phyloP scores from a whole-genome alignment of 805 yeast genomes.

The Wickerhamiella sergipiensis region DNA sequence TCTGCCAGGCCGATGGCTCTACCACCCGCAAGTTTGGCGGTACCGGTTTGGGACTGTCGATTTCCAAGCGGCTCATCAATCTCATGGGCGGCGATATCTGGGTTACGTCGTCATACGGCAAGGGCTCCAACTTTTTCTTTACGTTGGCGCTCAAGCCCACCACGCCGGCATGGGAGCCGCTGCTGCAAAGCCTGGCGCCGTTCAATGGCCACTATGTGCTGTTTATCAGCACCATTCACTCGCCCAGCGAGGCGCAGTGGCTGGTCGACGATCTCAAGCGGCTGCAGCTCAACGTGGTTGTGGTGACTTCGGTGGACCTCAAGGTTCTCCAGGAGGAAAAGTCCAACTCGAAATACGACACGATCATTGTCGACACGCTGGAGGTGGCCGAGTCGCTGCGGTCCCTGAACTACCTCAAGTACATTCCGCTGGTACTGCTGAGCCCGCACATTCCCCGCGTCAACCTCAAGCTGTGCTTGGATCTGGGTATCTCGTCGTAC shows the following conservation, averaged over 20 bases:
- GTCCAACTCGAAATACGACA: constrained; percentile 44
- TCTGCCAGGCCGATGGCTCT: constrained; percentile 89
- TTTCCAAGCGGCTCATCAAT: constrained; percentile 75
- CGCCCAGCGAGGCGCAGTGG: constrained; percentile 34
- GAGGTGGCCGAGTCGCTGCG: constrained; percentile 61
- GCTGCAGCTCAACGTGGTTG: constrained; percentile 48
- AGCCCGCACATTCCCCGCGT: constrained; percentile 65
- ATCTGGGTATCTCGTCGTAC: constrained; percentile 73
- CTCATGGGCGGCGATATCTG: constrained; percentile 90
- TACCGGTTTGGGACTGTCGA: constrained; percentile 78
- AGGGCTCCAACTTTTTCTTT: constrained; percentile 73
- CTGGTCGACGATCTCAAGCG: constrained; percentile 38
- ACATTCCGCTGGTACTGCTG: constrained; percentile 68
- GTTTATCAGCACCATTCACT: constrained; percentile 54
- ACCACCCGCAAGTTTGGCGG: constrained; percentile 90
- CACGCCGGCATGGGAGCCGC: constrained; percentile 41
- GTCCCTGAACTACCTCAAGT: constrained; percentile 60
- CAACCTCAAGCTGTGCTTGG: constrained; percentile 70
- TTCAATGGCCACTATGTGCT: constrained; percentile 58
- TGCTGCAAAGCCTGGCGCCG: constrained; percentile 56
- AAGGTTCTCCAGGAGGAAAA: constrained; percentile 29
- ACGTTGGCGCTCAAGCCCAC: constrained; percentile 72
- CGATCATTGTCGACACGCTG: constrained; percentile 68
- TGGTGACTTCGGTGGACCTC: constrained; percentile 31
- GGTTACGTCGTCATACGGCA: constrained; percentile 71